phyloP scores from a whole-genome alignment of 2,329 filamentous ascomycete genomes.

The Talaromyces islandicus region DNA sequence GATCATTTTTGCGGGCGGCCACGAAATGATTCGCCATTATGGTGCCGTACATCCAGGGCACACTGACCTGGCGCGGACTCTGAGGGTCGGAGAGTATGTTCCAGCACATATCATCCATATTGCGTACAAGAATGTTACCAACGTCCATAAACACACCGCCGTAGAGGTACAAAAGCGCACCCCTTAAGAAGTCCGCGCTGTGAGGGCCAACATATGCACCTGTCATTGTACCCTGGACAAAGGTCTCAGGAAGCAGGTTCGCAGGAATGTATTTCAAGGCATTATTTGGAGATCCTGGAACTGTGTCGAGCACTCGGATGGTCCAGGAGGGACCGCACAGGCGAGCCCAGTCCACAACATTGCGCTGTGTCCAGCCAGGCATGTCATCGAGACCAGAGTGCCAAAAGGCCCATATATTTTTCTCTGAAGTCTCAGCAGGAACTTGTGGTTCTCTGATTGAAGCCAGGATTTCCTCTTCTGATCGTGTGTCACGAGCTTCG shows the following conservation, averaged over 20 bases:
- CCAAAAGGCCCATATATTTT: slow-evolving; percentile 40
- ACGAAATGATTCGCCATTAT: slow-evolving; percentile 40
- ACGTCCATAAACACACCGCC: slow-evolving; percentile 37
- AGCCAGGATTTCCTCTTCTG: slow-evolving; percentile 15
- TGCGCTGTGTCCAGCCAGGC: slow-evolving; percentile 36
- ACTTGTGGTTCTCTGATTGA: slow-evolving; percentile 20
- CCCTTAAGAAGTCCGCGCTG: slow-evolving; percentile 43
- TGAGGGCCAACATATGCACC: slow-evolving; percentile 41
- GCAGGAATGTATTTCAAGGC: slow-evolving; percentile 32
- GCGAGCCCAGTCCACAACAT: slow-evolving; percentile 37
- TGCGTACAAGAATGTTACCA: slow-evolving; percentile 36
- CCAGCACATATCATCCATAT: slow-evolving; percentile 41
- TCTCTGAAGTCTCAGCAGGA: slow-evolving; percentile 21
- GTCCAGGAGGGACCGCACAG: slow-evolving; percentile 35
- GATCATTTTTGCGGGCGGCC: slow-evolving; percentile 36
- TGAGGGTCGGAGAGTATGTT: slow-evolving; percentile 1
- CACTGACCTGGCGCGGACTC: slow-evolving; percentile 3
- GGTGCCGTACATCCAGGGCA: slow-evolving; percentile 9
- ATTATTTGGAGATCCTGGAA: slow-evolving; percentile 33
- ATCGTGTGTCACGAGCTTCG: background rate
- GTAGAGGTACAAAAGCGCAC: slow-evolving; percentile 29
- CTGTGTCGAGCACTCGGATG: slow-evolving; percentile 36
- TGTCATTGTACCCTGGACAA: slow-evolving; percentile 40
- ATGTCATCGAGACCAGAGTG: slow-evolving; percentile 29
- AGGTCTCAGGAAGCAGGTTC: slow-evolving; percentile 34